Evolutionary conservation across 2,329 filamentous ascomycete genomes (phyloP).

Genomic region (Diaporthe batatas): DNA sequence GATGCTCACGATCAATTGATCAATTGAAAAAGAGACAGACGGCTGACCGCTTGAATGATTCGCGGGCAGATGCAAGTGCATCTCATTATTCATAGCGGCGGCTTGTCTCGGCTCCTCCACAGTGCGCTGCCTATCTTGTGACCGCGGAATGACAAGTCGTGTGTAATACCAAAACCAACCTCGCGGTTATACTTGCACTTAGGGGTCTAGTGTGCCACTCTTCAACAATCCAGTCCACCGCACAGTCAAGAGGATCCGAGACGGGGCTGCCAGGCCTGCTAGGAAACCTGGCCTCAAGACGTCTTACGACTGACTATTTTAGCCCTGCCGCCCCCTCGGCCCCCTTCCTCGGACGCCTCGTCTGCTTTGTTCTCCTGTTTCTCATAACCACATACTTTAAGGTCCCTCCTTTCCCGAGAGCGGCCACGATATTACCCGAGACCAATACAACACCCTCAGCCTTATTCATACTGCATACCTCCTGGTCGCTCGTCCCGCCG

Average conservation of each 20-base stretch:
- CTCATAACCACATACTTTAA: background rate
- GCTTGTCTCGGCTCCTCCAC: conserved; percentile 38
- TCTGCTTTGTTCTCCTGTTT: conserved; percentile 8
- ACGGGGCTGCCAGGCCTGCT: conserved; percentile 43
- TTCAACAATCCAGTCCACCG: conserved; percentile 23
- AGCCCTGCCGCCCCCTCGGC: conserved; percentile 29
- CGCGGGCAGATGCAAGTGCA: background rate
- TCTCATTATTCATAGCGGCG: conserved; percentile 42
- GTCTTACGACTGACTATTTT: conserved; percentile 34
- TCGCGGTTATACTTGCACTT: conserved; percentile 67
- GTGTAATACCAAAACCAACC: conserved; percentile 32
- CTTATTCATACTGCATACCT: background rate
- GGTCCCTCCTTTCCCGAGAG: conserved; percentile 8
- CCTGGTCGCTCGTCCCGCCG: background rate
- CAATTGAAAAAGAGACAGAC: background rate
- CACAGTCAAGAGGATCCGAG: conserved; percentile 41
- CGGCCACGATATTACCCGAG: conserved; percentile 8
- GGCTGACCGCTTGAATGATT: conserved; percentile 32
- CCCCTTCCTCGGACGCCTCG: conserved; percentile 2
- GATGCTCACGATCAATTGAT: conserved; percentile 3
- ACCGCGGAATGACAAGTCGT: conserved; percentile 37
- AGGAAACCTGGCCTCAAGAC: conserved; percentile 20
- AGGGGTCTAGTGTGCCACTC: conserved; percentile 62
- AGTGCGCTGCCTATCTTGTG: conserved; percentile 36
- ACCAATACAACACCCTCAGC: conserved; percentile 1